Percentiles rank a stretch among this genome's conserved stretches.
phyloP scores from a whole-genome alignment of 148 eudicot genomes.

The Salicornia ramosissima region DNA sequence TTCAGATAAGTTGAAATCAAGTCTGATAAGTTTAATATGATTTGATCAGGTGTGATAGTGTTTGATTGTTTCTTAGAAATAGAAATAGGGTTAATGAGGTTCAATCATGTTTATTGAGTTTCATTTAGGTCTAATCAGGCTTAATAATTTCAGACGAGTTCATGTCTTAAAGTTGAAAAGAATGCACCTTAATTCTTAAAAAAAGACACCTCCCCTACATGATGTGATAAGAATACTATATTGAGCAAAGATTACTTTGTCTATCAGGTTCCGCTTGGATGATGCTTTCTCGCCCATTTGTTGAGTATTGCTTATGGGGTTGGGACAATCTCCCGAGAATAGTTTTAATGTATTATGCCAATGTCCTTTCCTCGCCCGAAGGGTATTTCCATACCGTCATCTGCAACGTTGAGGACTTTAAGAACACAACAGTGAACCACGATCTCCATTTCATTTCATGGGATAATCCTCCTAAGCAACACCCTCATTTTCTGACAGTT shows the following conservation, averaged over 20 bases:
- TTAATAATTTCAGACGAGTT: too few species aligned
- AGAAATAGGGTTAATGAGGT: too few species aligned
- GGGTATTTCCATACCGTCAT: constrained; percentile 76
- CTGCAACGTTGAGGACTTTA: constrained; percentile 61
- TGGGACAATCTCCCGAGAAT: constrained; percentile 70
- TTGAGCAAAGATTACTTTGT: not conserved
- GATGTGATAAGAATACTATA: too few species aligned
- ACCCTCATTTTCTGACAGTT: constrained; percentile 55
- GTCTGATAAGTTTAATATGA: too few species aligned
- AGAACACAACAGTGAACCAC: constrained; percentile 64
- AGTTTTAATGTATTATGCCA: constrained; percentile 67
- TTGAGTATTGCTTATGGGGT: constrained; percentile 67
- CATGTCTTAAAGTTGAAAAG: too few species aligned
- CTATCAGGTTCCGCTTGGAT: constrained; percentile 74
- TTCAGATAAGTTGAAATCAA: too few species aligned
- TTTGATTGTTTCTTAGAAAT: too few species aligned
- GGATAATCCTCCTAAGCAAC: constrained; percentile 77
- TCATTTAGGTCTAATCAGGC: too few species aligned
- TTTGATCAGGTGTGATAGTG: too few species aligned
- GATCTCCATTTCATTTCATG: constrained; percentile 76
- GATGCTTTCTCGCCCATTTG: constrained; percentile 72
- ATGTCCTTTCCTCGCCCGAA: constrained; percentile 69
- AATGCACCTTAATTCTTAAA: too few species aligned
- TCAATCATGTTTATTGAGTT: too few species aligned
- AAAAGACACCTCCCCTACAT: too few species aligned